Base-by-base conservation (phyloP, 2,329 filamentous ascomycete genomes). In the Fusarium tupiense region DNA sequence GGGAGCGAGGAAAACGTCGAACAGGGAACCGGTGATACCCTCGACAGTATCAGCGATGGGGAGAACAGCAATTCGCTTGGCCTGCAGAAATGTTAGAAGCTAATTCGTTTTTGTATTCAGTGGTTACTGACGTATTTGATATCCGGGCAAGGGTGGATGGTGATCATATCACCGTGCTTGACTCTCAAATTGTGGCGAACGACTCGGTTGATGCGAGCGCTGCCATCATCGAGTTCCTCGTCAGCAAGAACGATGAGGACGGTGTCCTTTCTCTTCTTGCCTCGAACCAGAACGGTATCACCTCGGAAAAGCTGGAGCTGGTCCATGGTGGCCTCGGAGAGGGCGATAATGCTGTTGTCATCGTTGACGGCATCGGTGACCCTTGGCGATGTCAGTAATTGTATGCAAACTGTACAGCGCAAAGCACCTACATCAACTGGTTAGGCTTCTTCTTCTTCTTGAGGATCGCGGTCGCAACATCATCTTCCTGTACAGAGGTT, bases 381-480 rank as follows among this genome's bases (percentile, higher is more conserved):
- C 87, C 95, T 98, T 81, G 46, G 58, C 57, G n/a, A 46, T 56
- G 73, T 80, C 57, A 82, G 71, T 69, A 73, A 69, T 71, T 58
- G 49, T 54, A 35, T 65, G 40, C 24, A 40, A 47, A 53, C 70
- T 43, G 9, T n/a, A 62, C 26, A 52, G 37, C 67, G 41, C 60
- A 37, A 49, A 44, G 12, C 78, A 84, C 92, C 84, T 89, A 97
- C 95, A 99, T 97, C 84, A 99, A 87, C 82, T 96, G 97, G 87
- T 99, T 99, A 80, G 95, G 95, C 94, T 99, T 99, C 95, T 99
- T 99, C 93, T 99, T 99, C 91, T 98, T 98, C 89, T 98, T 98
- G 81, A 99, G 91, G 80, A 99, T 99, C 78, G 96, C 96, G 52
- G 96, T 99, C 61, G 96, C 91, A 72, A 92, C 94, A 82, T 98